Percentiles rank a stretch among this genome's conserved stretches.
These are phyloP conservation scores for Schrenkiella parvula DNA, from an alignment of 345 rosid genomes.

Conservation along the genomic window DNA sequence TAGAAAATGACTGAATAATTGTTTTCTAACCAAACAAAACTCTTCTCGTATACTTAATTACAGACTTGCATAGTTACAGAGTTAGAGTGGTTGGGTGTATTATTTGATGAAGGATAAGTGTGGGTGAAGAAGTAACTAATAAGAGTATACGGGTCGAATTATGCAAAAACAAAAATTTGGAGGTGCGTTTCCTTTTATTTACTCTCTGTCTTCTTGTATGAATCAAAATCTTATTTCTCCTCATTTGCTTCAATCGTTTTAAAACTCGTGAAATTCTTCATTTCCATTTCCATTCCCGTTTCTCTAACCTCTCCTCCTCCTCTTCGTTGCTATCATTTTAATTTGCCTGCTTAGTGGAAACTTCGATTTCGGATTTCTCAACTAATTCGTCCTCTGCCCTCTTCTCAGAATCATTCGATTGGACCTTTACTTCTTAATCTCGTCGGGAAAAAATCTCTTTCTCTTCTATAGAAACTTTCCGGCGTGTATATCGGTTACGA, in stretches of 20 bases:
- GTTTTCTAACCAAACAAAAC: not conserved
- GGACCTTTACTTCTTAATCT: not conserved
- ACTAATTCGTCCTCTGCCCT: not conserved
- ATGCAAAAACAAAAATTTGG: not conserved
- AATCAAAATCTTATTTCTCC: not conserved
- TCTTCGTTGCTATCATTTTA: not conserved
- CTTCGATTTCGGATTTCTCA: not conserved
- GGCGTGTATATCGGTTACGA: no score
- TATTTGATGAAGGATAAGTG: not conserved
- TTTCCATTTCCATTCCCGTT: not conserved
- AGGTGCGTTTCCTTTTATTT: not conserved
- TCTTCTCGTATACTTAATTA: no score
- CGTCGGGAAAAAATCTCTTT: not conserved
- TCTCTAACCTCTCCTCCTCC: not conserved
- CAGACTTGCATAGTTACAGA: no score
- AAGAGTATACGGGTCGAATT: not conserved
- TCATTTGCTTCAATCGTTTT: slow-evolving; percentile 10
- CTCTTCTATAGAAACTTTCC: not conserved
- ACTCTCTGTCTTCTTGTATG: not conserved
- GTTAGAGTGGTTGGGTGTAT: not conserved
- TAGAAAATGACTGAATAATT: not conserved
- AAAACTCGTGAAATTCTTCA: not conserved
- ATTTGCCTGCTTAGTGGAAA: not conserved
- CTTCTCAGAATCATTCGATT: slow-evolving; percentile 15
- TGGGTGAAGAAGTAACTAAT: not conserved